Evolutionary conservation across 176 grass and related monocot genomes (phyloP).

Genomic region (Coix lacrymajobi): DNA sequence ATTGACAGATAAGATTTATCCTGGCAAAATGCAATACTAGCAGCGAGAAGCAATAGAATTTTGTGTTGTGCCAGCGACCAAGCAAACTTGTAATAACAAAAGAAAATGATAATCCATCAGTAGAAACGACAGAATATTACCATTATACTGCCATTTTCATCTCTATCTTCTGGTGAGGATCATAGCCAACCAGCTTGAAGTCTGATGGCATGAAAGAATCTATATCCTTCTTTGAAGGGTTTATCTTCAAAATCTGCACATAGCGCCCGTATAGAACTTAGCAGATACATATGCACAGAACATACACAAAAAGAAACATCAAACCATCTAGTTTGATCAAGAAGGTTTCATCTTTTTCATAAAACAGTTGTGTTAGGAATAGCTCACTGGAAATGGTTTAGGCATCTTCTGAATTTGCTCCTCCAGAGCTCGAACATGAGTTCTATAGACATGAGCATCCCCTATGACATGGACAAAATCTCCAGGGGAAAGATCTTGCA

Average conservation of each 20-base stretch:
- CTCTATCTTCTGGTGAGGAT: conserved; percentile 92
- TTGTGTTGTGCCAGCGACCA: neutral
- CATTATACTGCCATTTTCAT: conserved; percentile 84
- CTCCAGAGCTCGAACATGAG: conserved; percentile 78
- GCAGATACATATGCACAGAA: neutral
- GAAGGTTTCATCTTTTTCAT: neutral
- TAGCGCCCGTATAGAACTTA: neutral
- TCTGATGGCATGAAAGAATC: conserved; percentile 83
- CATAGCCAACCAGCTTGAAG: conserved; percentile 72
- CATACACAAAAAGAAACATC: neutral
- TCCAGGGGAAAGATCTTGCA: conserved; percentile 57
- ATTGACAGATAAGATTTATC: neutral
- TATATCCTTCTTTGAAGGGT: conserved; percentile 72
- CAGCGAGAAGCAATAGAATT: neutral
- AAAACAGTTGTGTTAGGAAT: neutral
- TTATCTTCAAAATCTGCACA: conserved; percentile 66
- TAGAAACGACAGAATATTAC: neutral
- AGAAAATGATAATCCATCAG: neutral
- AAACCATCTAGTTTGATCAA: neutral
- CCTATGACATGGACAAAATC: conserved; percentile 89
- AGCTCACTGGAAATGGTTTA: conserved; percentile 84
- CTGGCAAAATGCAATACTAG: neutral
- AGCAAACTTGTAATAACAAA: neutral
- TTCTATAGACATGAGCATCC: conserved; percentile 83
- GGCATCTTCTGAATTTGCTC: conserved; percentile 83